phyloP scores from a whole-genome alignment of 2,329 filamentous ascomycete species.

The Trichoderma sp. region DNA sequence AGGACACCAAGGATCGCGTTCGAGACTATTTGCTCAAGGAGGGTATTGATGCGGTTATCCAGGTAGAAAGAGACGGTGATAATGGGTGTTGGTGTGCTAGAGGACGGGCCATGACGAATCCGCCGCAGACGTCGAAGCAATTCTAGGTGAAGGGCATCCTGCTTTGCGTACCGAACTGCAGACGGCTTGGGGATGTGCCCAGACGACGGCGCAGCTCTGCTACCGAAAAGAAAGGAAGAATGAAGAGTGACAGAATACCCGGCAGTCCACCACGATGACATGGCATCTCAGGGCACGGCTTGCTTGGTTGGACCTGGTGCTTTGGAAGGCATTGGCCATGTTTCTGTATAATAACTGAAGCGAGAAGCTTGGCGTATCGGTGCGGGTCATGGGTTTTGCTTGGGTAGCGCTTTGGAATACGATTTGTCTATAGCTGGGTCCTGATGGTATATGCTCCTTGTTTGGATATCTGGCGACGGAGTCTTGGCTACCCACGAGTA shows the following conservation, averaged over 20 bases:
- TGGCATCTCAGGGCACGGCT: background rate
- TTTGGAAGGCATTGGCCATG: background rate
- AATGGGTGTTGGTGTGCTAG: conserved; percentile 60
- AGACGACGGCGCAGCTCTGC: background rate
- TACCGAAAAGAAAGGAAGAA: background rate
- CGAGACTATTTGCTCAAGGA: conserved; percentile 68
- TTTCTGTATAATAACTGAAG: conserved; percentile 1
- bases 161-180: background rate
- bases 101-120: conserved; percentile 33
- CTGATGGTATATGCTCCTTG: background rate
- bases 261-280: background rate
- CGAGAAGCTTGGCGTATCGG: conserved; percentile 15
- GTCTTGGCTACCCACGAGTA: too few species aligned
- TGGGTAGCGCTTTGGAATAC: conserved; percentile 15
- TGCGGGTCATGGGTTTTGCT: conserved; percentile 7
- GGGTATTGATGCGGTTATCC: conserved; percentile 79
- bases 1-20: conserved; percentile 82
- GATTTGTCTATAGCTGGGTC: conserved; percentile 12
- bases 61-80: conserved; percentile 85
- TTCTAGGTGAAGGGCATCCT: conserved; percentile 34
- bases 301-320: background rate
- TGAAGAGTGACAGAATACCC: background rate
- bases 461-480: too few species aligned
- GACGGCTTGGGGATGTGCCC: background rate
- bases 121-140: conserved; percentile 41